Evolutionary conservation across 2,329 filamentous ascomycete species (phyloP), one percentile per base, ranked within the genome.

Genomic region (Diaporthe citriasiana): DNA sequence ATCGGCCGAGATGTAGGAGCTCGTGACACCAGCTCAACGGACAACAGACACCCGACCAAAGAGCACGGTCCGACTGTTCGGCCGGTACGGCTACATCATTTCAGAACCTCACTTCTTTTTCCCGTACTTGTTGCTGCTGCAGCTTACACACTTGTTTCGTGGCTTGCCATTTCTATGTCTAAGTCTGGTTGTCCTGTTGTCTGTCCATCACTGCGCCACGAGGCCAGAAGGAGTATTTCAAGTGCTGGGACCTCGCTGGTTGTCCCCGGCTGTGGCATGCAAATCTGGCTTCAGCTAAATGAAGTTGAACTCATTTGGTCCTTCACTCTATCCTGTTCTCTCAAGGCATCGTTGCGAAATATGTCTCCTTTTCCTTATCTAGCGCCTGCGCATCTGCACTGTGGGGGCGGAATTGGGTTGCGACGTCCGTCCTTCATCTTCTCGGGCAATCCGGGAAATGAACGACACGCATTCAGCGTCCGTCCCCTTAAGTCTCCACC

Each of bases 61-160:
- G 30, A 68, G 60, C 30, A 33, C 60, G 27, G 42, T 65, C 60
- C 60, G 60, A 68, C n/a, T 68, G 47, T 51, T 51, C 47, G 47
- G 33, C 63, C 63, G 47, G n/a, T 30, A 8, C 63, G 63, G 33
- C 63, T 40, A 7, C 47, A 19, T 40, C 47, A 22, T 35, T 8
- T 8, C 8, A 40, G 47, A 12, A 53, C 47, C 63, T 53, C 47
- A 40, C 25, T 12, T 40, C 47, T 40, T 25, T 30, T 25, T 40
- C 63, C 47, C 19, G 33, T 33, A 27, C 47, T 4, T 53, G 3
- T 8, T 53, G 45, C 47, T 53, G 12, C 47, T 33, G 22, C 27
- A 19, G 7, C 10, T 50, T 27, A 8, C 27, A 19, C 10, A 19
- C n/a, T 38, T 10, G 38, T 35, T 40, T 35, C 38, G 27, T 27